Conservation (phyloP, 768 basidiomycete genomes). For the Lactarius indigo region DNA sequence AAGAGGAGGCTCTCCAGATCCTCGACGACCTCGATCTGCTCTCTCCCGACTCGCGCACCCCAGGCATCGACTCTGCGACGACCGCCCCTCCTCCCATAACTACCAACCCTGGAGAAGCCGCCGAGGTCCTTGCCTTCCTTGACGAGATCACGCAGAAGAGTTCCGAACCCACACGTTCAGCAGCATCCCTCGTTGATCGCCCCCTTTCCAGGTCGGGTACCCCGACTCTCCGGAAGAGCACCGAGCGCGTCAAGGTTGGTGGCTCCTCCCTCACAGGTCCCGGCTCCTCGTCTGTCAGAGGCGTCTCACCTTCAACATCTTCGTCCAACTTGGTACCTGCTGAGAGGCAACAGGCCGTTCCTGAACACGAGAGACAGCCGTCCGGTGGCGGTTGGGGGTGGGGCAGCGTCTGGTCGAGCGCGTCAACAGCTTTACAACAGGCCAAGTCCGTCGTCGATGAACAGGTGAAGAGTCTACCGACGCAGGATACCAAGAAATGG, state of each 20-base stretch:
- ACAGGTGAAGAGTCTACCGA: conserved; percentile 83
- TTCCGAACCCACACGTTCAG: conserved; percentile 65
- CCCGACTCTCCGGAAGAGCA: conserved; percentile 69
- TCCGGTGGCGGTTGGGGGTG: conserved; percentile 65
- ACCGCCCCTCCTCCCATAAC: conserved; percentile 29
- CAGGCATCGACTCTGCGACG: conserved; percentile 21
- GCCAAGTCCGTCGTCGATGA: conserved; percentile 88
- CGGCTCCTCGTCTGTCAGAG: conserved; percentile 30
- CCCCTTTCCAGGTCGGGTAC: conserved; percentile 64
- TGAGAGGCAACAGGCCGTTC: conserved; percentile 24
- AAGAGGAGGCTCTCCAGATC: conserved; percentile 87
- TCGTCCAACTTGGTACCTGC: conserved; percentile 21
- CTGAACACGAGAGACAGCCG: conserved; percentile 11
- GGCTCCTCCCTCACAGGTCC: conserved; percentile 36
- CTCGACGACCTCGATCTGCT: conserved; percentile 93
- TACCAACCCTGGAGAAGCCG: conserved; percentile 58
- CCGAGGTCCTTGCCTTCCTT: conserved; percentile 87
- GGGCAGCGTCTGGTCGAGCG: conserved; percentile 86
- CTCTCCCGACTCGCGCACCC: conserved; percentile 30
- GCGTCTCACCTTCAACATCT: conserved; percentile 39
- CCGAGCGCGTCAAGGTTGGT: conserved; percentile 70
- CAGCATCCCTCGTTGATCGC: conserved; percentile 53
- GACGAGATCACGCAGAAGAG: conserved; percentile 94
- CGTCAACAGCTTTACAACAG: conserved; percentile 82
- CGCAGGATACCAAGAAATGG: conserved; percentile 87